These are phyloP conservation scores for Pythium sp. DNA, from an alignment of 352 stramenopile genomes.

Conservation along the genomic window DNA sequence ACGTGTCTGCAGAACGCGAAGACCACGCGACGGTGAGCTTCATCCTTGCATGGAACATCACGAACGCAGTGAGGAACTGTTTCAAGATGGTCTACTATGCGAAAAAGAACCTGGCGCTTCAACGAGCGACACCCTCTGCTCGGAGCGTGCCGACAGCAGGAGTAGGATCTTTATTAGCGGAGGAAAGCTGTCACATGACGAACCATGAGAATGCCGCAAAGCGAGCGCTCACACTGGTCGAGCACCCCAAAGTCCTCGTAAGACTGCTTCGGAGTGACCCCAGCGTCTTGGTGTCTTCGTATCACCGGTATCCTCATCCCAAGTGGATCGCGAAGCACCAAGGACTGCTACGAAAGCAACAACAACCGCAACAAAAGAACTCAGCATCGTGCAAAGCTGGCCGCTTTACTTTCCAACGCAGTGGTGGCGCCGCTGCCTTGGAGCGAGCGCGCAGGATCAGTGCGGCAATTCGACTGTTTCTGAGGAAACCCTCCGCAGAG, in stretches of 20 bases:
- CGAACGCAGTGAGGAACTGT: not conserved
- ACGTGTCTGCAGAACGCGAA: slow-evolving; percentile 39
- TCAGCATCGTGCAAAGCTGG: too few species aligned
- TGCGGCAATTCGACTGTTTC: not conserved
- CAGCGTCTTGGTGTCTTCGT: not conserved
- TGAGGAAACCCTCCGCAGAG: not conserved
- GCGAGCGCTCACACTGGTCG: not conserved
- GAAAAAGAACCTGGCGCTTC: not conserved
- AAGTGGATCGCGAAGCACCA: slow-evolving; percentile 5
- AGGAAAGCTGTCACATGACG: not conserved
- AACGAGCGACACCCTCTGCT: not conserved
- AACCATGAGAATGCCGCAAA: not conserved
- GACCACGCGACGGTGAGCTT: slow-evolving; percentile 25
- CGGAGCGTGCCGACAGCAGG: not conserved
- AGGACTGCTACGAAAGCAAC: not conserved
- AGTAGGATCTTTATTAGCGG: too few species aligned
- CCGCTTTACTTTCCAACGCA: not conserved
- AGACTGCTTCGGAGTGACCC: not conserved
- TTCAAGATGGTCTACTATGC: not conserved
- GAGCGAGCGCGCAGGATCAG: not conserved
- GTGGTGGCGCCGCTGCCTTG: not conserved
- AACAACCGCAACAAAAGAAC: not conserved
- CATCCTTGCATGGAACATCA: slow-evolving; percentile 21
- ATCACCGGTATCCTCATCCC: not conserved
- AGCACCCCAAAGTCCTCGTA: not conserved